phyloP scores from a whole-genome alignment of 1,139 yeast genomes.

The Hemisphaericaspora xylofermentans region DNA sequence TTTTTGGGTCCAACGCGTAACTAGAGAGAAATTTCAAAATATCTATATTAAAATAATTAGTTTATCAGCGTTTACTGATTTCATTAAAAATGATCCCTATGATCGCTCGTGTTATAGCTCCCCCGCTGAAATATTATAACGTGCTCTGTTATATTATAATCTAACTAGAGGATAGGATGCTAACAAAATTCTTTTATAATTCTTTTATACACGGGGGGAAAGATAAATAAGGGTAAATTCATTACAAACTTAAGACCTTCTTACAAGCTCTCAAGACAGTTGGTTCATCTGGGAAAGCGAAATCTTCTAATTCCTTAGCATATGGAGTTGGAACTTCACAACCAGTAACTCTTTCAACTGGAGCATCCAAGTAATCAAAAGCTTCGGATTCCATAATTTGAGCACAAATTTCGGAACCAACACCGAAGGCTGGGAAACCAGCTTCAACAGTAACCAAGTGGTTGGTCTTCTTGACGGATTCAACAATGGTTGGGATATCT shows the following conservation, averaged over 20 bases:
- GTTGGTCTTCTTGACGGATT: conserved; percentile 93
- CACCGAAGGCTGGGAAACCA: conserved; percentile 98
- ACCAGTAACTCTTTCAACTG: conserved; percentile 98
- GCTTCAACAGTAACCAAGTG: conserved; percentile 95
- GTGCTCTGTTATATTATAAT: background rate
- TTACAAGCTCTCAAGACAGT: conserved; percentile 87
- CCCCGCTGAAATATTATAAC: no score
- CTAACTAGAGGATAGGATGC: background rate
- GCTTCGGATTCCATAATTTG: conserved; percentile 99
- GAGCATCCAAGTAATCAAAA: conserved; percentile 97
- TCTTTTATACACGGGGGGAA: background rate
- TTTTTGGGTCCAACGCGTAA: no score
- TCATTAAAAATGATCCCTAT: no score
- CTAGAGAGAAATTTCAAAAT: no score
- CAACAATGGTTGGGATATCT: conserved; percentile 83
- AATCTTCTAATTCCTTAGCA: conserved; percentile 93
- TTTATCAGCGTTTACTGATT: no score
- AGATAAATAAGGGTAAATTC: background rate
- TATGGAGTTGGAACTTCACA: conserved; percentile 99
- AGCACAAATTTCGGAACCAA: conserved; percentile 97
- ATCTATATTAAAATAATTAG: no score
- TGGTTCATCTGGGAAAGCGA: conserved; percentile 97
- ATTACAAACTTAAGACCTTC: conserved; percentile 75
- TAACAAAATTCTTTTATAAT: background rate
- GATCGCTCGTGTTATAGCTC: no score